Base-by-base conservation (phyloP, 176 grass and related monocot species). In the Chloris gayana region DNA sequence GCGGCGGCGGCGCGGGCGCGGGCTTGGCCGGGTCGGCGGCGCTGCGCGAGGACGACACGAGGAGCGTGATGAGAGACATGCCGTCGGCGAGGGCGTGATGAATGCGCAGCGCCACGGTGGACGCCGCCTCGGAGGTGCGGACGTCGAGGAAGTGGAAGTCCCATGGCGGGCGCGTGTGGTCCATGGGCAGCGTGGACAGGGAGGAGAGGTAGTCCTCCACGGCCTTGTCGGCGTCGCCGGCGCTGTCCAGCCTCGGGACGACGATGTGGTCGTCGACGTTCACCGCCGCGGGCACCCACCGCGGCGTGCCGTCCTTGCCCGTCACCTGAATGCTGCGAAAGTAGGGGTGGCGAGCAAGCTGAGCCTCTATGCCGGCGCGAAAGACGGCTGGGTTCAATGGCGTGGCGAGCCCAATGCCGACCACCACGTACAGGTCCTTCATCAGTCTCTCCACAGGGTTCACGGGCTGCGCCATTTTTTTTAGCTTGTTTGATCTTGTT, bases 81-180 rank as follows among this genome's bases (percentile, higher is more conserved):
- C 91, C 91, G 18, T 93, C 91, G 18, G 84, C 91, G 67, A 93
- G 85, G 7, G 91, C 89, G 54, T 93, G 91, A 67, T 93, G 82
- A 13, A 79, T 0, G 76, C 91, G 88, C 51, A 90, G 19, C 32
- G 68, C 74, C 0, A 26, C 44, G 17, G 75, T 77, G 22, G 85
- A 37, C 22, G 53, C 22, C 0, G 85, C 86, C 65, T 94, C 88
- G 13, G 87, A 80, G 64, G 91, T 94, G 12, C 58, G 30, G 64
- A 88, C 42, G 85, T 91, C 87, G 88, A 94, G 82, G 70, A 94
- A 11, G 88, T 94, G 91, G 64, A 91, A 79, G 25, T 94, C 91
- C 91, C 88, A 91, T 9, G 83, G 88, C 0, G 91, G 91, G 6
- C 69, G 85, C 32, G 79, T 70, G 58, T 9, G 44, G 64, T 83